These are phyloP conservation scores for Carex scoparia DNA, from an alignment of 176 grass and related monocot species.

Conservation along the genomic window DNA sequence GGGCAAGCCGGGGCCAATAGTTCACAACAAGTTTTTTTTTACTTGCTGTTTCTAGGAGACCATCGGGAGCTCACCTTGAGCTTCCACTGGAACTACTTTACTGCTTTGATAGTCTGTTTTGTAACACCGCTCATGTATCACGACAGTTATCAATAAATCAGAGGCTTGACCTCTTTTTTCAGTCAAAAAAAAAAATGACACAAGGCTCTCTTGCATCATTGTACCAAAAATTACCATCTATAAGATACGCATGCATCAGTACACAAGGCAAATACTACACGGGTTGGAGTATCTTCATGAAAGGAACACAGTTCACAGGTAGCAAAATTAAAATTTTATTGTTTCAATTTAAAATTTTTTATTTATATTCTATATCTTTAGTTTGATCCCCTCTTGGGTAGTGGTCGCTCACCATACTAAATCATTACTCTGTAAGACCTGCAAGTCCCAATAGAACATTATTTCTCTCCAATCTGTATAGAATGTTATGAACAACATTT, in stretches of 20 bases:
- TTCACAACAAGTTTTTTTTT: no score
- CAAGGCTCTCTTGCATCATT: conserved; percentile 75
- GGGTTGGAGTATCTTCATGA: conserved; percentile 93
- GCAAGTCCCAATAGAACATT: neutral
- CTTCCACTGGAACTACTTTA: no score
- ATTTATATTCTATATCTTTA: neutral
- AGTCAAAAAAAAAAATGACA: no score
- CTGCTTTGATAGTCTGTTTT: no score
- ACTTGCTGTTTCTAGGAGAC: no score
- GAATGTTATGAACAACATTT: neutral
- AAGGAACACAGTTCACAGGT: conserved; percentile 90
- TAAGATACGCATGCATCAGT: conserved; percentile 73
- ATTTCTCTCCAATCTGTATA: neutral
- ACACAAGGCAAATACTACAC: conserved; percentile 85
- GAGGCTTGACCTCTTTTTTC: no score
- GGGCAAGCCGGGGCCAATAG: no score
- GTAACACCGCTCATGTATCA: no score
- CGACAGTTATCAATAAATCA: no score
- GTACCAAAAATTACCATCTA: conserved; percentile 75
- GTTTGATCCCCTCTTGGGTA: neutral
- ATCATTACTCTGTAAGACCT: neutral
- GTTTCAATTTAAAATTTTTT: neutral
- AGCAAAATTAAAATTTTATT: conserved; percentile 11
- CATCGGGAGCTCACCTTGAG: no score
- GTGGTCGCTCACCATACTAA: neutral